Conservation (phyloP, 2,329 filamentous ascomycete genomes). For the Ceratocystiopsis brevicomis region DNA sequence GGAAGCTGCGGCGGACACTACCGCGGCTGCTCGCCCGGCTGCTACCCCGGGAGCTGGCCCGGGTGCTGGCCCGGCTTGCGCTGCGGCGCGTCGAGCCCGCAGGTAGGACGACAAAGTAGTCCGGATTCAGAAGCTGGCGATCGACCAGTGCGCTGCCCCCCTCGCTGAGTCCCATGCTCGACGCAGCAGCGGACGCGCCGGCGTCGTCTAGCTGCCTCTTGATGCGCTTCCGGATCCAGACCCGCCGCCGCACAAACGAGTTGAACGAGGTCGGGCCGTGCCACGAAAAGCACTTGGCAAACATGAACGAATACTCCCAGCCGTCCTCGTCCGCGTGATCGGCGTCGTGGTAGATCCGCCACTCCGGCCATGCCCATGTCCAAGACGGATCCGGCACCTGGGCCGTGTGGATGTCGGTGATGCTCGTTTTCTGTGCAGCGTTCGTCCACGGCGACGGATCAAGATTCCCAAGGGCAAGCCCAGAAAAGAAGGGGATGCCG, state of each 20-base stretch:
- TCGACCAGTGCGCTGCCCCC: slow-evolving; percentile 17
- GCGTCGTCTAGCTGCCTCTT: slow-evolving; percentile 22
- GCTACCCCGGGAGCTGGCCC: slow-evolving; percentile 16
- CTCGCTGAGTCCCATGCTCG: slow-evolving; percentile 15
- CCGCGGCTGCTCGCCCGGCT: slow-evolving; percentile 9
- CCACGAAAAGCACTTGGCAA: slow-evolving; percentile 58
- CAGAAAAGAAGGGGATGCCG: slow-evolving; percentile 76
- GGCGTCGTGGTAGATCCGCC: slow-evolving; percentile 46
- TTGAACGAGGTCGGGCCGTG: slow-evolving; percentile 85
- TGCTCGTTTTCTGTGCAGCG: slow-evolving; percentile 36
- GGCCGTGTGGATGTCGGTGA: slow-evolving; percentile 58
- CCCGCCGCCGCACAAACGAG: slow-evolving; percentile 75
- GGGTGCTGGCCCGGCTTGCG: slow-evolving; percentile 15
- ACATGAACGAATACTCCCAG: slow-evolving; percentile 92
- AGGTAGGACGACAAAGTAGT: slow-evolving; percentile 62
- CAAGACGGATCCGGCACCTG: slow-evolving; percentile 89
- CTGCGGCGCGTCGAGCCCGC: slow-evolving; percentile 25
- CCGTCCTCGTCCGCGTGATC: slow-evolving; percentile 64
- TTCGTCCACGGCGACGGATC: slow-evolving; percentile 84
- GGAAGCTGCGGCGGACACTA: slow-evolving; percentile 13
- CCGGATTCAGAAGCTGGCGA: slow-evolving; percentile 48
- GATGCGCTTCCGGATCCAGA: slow-evolving; percentile 69
- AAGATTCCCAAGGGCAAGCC: slow-evolving; percentile 63
- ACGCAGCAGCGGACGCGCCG: neutral
- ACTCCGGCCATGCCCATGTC: slow-evolving; percentile 65